These are phyloP conservation scores for Ophiostoma sp. DNA, from an alignment of 2,329 filamentous ascomycete species.

Conservation along the genomic window DNA sequence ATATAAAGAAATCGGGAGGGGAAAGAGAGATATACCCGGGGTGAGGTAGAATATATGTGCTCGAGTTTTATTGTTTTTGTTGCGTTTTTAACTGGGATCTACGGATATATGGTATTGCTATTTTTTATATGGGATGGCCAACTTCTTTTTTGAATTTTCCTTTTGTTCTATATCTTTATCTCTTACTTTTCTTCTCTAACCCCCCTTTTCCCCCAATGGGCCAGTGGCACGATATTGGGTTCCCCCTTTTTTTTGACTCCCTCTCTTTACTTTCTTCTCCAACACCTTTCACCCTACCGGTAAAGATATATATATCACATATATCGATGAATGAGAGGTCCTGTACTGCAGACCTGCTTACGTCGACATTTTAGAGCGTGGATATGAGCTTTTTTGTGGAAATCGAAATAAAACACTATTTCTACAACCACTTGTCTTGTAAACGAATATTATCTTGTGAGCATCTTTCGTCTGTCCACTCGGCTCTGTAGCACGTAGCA, in stretches of 20 bases:
- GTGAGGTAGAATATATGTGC: constrained; percentile 7
- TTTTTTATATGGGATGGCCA: constrained; percentile 19
- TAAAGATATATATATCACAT: neutral
- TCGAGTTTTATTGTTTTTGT: constrained; percentile 8
- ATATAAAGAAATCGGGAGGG: neutral
- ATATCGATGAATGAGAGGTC: neutral
- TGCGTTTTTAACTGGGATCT: constrained; percentile 12
- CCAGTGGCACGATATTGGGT: neutral
- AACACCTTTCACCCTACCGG: neutral
- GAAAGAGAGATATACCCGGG: constrained; percentile 20
- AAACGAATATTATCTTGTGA: neutral
- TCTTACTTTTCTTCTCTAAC: neutral
- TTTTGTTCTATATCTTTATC: constrained; percentile 15
- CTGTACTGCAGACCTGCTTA: neutral
- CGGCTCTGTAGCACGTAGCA: neutral
- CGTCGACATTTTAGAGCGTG: constrained; percentile 13
- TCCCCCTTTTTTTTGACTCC: neutral
- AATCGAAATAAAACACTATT: constrained; percentile 7
- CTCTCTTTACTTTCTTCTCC: neutral
- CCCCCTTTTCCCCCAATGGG: neutral
- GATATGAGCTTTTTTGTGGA: neutral
- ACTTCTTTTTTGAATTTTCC: neutral
- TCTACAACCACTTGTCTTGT: neutral
- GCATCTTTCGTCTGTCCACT: neutral
- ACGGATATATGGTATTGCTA: constrained; percentile 14